Conservation (phyloP, 257 asterid genomes). For the Plantago elongata region DNA sequence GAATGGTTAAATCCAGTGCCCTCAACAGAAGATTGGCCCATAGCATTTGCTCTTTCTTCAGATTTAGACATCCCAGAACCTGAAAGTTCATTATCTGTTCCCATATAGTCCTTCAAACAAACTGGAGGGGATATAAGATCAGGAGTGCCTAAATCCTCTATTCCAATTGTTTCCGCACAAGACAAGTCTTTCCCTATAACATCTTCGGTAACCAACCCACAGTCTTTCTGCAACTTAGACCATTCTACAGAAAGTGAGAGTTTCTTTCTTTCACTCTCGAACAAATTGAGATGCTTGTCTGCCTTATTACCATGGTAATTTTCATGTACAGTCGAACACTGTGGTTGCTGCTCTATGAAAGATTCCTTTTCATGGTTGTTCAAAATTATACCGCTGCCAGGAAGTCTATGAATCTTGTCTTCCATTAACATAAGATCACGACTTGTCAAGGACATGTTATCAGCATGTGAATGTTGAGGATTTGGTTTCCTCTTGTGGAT, state of each 20-base stretch:
- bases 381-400: conserved; percentile 28
- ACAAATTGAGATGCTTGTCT: conserved; percentile 39
- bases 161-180: conserved; percentile 26
- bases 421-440: conserved; percentile 24
- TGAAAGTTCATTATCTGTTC: conserved; percentile 31
- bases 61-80: conserved; percentile 16
- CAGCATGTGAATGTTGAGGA: conserved; percentile 20
- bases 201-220: conserved; percentile 11
- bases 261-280: conserved; percentile 29
- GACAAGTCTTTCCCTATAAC: conserved; percentile 19
- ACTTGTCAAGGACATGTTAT: conserved; percentile 22
- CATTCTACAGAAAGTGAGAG: conserved; percentile 21
- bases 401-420: conserved; percentile 24
- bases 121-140: conserved; percentile 25
- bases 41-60: conserved; percentile 17
- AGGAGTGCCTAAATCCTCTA: conserved; percentile 25
- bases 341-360: conserved; percentile 22
- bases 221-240: conserved; percentile 9
- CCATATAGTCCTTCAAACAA: conserved; percentile 34
- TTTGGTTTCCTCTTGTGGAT: conserved; percentile 28
- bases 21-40: conserved; percentile 24
- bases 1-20: conserved; percentile 22
- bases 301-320: conserved; percentile 21
- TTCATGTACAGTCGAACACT: conserved; percentile 20
- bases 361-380: conserved; percentile 23